Base-by-base conservation (phyloP, 2,329 filamentous ascomycete genomes). In the Aspergillus brunneoviolaceus region DNA sequence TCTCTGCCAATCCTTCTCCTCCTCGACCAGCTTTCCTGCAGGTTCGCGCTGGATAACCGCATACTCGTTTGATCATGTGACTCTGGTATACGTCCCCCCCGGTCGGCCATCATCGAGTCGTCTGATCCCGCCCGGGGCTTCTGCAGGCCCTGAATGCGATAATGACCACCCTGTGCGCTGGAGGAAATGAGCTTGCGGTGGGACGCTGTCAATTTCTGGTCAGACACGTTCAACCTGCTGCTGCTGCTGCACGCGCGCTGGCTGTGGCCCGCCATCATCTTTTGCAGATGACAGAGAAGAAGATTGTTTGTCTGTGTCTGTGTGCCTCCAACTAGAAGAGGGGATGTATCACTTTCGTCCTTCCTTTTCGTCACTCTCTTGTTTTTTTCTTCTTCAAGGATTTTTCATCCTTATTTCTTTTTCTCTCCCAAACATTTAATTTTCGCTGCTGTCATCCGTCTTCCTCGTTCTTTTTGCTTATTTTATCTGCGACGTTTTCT, bases 11-110 rank as follows among this genome's bases (percentile, higher is more conserved):
- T 70, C 67, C 65, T 61, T 58, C 57, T 57, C 29, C 49, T 39
- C 29, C 55, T 58, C 60, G 47, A 29, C 59, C 47, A 49, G 50
- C 47, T 59, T 25, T 64, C 55, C 66, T 72, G 71, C 72, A 73
- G 68, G 66, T 71, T 71, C 63, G 64, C 68, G 61, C 66, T 69
- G 71, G 69, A 64, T 67, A 67, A 65, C 70, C 72, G 72, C 72
- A 75, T 69, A 63, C 62, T 60, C 51, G 57, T 66, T 69, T 63
- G 66, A 70, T 76, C 74, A 76, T 76, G 74, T 76, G 74, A 76
- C 72, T 63, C 33, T 27, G n/a, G 61, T 61, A 64, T 67, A 35
- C 33, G 14, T 64, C 54, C 62, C 57, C 57, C 55, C 53, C 42
- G 62, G 47, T 66, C 65, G 59, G 67, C 69, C 72, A 72, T 69